These are phyloP conservation scores for Purpureocillium takamizusanense DNA, from an alignment of 2,329 filamentous ascomycete genomes.

Conservation along the genomic window DNA sequence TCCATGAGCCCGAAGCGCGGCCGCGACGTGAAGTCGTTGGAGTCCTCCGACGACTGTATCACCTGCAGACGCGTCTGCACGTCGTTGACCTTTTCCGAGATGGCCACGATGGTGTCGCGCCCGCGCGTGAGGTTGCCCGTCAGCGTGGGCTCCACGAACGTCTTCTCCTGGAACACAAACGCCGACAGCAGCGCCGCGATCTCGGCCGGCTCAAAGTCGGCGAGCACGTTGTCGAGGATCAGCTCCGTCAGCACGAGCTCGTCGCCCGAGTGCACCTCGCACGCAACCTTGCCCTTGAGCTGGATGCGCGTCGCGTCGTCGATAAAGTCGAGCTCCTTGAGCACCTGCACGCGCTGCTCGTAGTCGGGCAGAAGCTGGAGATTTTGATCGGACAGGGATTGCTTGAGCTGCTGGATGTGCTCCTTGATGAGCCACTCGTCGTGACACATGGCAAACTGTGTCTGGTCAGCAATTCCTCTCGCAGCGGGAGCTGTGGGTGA, in stretches of 20 bases:
- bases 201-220: constrained; percentile 90
- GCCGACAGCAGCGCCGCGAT: constrained; percentile 89
- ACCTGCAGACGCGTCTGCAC: constrained; percentile 89
- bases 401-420: constrained; percentile 79
- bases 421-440: constrained; percentile 95
- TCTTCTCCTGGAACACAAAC: constrained; percentile 98
- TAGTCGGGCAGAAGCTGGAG: constrained; percentile 93
- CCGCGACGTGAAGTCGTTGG: constrained; percentile 80
- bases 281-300: constrained; percentile 96
- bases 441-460: constrained; percentile 91
- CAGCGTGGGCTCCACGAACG: constrained; percentile 68
- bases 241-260: constrained; percentile 94
- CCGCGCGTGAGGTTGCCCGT: constrained; percentile 76
- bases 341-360: constrained; percentile 83
- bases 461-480: constrained; percentile 12
- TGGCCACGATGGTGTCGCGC: constrained; percentile 75
- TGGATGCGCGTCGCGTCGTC: constrained; percentile 81
- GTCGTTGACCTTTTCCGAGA: constrained; percentile 86
- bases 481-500: not conserved
- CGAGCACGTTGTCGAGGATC: constrained; percentile 91
- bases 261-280: constrained; percentile 94
- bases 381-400: constrained; percentile 91
- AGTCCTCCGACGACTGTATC: constrained; percentile 80
- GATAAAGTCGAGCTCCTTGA: constrained; percentile 87
- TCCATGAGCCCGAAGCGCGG: constrained; percentile 92